These are phyloP conservation scores for Neonothopanus nambi DNA, from an alignment of 1,284 basidiomycete genomes.

Conservation along the genomic window DNA sequence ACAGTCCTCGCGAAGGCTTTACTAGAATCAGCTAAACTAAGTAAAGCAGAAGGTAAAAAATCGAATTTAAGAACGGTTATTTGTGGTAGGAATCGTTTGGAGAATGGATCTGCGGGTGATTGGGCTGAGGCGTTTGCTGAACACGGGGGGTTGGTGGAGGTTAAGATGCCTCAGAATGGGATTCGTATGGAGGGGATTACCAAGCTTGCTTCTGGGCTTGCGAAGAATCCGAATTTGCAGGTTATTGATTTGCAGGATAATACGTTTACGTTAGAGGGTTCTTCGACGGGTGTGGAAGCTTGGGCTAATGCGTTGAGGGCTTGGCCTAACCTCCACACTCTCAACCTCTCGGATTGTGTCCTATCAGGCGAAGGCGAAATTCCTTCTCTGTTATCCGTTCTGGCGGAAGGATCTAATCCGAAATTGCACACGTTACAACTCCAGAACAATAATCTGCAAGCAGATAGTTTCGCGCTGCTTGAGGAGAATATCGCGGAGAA, in stretches of 20 bases:
- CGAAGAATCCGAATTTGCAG: slow-evolving; percentile 68
- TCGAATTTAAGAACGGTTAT: slow-evolving; percentile 82
- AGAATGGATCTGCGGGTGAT: slow-evolving; percentile 82
- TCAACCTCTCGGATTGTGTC: slow-evolving; percentile 94
- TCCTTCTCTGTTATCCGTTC: slow-evolving; percentile 62
- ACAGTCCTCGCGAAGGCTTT: slow-evolving; percentile 86
- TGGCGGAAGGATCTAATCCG: slow-evolving; percentile 73
- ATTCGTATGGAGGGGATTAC: slow-evolving; percentile 93
- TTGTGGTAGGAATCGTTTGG: slow-evolving; percentile 93
- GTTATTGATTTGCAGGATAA: slow-evolving; percentile 96
- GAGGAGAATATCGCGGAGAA: slow-evolving; percentile 65
- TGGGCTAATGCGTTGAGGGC: slow-evolving; percentile 72
- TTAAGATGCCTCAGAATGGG: slow-evolving; percentile 96
- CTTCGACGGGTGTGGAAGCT: slow-evolving; percentile 50
- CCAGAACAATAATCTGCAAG: slow-evolving; percentile 90
- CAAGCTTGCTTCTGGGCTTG: slow-evolving; percentile 78
- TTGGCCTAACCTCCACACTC: slow-evolving; percentile 73
- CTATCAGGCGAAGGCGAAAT: slow-evolving; percentile 71
- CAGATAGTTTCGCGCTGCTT: slow-evolving; percentile 67
- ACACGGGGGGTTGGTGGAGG: slow-evolving; percentile 81
- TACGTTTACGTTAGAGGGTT: slow-evolving; percentile 78
- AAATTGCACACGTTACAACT: slow-evolving; percentile 77
- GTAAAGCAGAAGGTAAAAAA: slow-evolving; percentile 63
- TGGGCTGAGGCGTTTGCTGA: slow-evolving; percentile 91
- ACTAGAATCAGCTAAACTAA: slow-evolving; percentile 72